Evolutionary conservation across 1,284 basidiomycete genomes (phyloP).

Genomic region (Irpex rosettiformis): DNA sequence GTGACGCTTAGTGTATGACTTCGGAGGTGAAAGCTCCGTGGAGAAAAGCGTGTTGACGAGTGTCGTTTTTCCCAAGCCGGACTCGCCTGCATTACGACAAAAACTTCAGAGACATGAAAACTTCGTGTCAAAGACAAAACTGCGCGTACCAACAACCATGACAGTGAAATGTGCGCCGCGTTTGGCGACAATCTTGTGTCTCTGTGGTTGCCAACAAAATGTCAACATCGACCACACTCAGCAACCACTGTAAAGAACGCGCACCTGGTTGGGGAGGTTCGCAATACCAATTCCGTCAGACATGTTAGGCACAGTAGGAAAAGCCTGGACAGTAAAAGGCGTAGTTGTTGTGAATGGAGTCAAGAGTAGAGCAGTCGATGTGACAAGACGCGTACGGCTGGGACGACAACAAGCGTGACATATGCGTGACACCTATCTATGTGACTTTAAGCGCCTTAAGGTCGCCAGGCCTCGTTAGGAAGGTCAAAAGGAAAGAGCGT

Average conservation of each 20-base stretch:
- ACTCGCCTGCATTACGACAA: slow-evolving; percentile 65
- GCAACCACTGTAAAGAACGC: slow-evolving; percentile 22
- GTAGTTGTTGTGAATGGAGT: background rate
- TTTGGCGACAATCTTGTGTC: slow-evolving; percentile 97
- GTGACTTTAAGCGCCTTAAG: no score
- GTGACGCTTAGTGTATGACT: slow-evolving; percentile 91
- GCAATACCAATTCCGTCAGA: slow-evolving; percentile 82
- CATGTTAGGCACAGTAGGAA: slow-evolving; percentile 15
- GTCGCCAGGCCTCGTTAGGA: background rate
- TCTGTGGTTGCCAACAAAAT: slow-evolving; percentile 41
- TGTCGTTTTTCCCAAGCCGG: slow-evolving; percentile 92
- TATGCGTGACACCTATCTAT: background rate
- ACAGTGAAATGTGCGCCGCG: slow-evolving; percentile 97
- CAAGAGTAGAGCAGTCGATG: background rate
- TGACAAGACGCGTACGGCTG: background rate
- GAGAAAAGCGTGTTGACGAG: slow-evolving; percentile 99
- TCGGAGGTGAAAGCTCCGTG: slow-evolving; percentile 89
- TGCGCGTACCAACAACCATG: slow-evolving; percentile 92
- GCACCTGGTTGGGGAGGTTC: slow-evolving; percentile 96
- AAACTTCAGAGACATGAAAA: background rate
- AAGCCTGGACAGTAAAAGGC: background rate
- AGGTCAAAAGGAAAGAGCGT: background rate
- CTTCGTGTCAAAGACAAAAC: background rate
- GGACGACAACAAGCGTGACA: background rate
- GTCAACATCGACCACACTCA: slow-evolving; percentile 13